phyloP scores from a whole-genome alignment of 2,329 filamentous ascomycete genomes.

The Aspergillus jensenii region DNA sequence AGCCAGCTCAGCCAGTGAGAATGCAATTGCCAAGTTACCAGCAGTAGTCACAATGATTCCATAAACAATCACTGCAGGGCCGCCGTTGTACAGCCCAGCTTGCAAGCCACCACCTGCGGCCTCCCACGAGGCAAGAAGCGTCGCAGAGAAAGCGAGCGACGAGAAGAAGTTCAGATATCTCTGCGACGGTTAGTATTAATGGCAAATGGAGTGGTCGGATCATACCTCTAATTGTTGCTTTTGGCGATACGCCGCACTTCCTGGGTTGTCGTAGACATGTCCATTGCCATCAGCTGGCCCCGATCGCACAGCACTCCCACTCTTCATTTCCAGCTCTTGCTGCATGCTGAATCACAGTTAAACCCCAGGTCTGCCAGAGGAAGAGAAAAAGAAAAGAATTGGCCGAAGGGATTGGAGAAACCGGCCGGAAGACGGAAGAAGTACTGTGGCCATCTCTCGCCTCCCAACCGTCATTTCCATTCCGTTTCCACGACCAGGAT shows the following conservation, averaged over 20 bases:
- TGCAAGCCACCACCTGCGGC: constrained; percentile 23
- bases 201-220: background rate
- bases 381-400: background rate
- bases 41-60: constrained; percentile 30
- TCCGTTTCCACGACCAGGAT: background rate
- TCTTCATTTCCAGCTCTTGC: constrained; percentile 9
- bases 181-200: background rate
- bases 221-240: constrained; percentile 17
- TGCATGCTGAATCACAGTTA: background rate
- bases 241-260: constrained; percentile 14
- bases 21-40: constrained; percentile 36
- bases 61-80: constrained; percentile 36
- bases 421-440: background rate
- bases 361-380: background rate
- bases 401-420: background rate
- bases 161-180: constrained; percentile 29
- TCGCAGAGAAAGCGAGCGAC: constrained; percentile 38
- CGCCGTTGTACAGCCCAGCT: constrained; percentile 31
- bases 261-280: background rate
- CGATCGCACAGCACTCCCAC: constrained; percentile 13
- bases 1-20: constrained; percentile 39
- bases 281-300: background rate
- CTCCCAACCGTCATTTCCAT: too few species aligned
- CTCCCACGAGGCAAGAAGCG: constrained; percentile 42
- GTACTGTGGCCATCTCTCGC: background rate